A percentile compares a stretch with the other conserved stretches of the same genome.
Evolutionary conservation across 2,329 filamentous ascomycete genomes (phyloP).

Genomic region (Graphiopsis chlorocephala): DNA sequence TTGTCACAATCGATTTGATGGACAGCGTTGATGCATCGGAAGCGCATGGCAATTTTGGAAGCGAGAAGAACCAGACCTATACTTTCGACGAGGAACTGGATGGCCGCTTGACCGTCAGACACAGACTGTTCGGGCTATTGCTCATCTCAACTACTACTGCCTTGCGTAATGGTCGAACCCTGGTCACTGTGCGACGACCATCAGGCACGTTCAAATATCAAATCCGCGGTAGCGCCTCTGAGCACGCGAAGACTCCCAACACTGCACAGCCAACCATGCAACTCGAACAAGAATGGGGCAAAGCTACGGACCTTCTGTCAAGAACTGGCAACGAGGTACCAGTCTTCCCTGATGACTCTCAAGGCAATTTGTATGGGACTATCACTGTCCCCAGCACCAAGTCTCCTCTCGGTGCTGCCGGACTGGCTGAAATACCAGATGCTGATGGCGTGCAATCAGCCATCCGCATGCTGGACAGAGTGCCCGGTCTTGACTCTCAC

Average conservation of each 20-base stretch:
- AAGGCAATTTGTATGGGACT: slow-evolving; percentile 30
- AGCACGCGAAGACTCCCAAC: slow-evolving; percentile 3
- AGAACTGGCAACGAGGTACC: slow-evolving; percentile 22
- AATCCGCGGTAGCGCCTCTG: slow-evolving; percentile 8
- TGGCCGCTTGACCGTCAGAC: slow-evolving; percentile 64
- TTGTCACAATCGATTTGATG: slow-evolving; percentile 84
- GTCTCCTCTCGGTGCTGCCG: slow-evolving; percentile 28
- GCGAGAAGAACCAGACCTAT: slow-evolving; percentile 5
- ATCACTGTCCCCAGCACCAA: slow-evolving; percentile 51
- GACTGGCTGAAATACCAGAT: slow-evolving; percentile 65
- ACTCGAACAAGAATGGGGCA: slow-evolving; percentile 7
- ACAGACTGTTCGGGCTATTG: slow-evolving; percentile 71
- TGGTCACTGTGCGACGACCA: slow-evolving; percentile 33
- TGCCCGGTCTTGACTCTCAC: slow-evolving; percentile 87
- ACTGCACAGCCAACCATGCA: slow-evolving; percentile 14
- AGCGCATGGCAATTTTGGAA: background rate
- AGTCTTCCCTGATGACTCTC: slow-evolving; percentile 29
- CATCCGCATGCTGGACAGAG: slow-evolving; percentile 79
- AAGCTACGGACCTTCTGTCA: background rate
- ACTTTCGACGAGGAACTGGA: slow-evolving; percentile 61
- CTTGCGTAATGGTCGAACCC: slow-evolving; percentile 35
- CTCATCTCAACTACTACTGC: slow-evolving; percentile 73
- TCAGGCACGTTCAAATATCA: slow-evolving; percentile 26
- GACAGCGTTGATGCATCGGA: slow-evolving; percentile 33
- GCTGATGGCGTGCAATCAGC: slow-evolving; percentile 66